Percentiles rank a stretch among this genome's conserved stretches.
These are phyloP conservation scores for Stramenopiles sp. DNA, from an alignment of 352 stramenopile genomes.

Conservation along the genomic window DNA sequence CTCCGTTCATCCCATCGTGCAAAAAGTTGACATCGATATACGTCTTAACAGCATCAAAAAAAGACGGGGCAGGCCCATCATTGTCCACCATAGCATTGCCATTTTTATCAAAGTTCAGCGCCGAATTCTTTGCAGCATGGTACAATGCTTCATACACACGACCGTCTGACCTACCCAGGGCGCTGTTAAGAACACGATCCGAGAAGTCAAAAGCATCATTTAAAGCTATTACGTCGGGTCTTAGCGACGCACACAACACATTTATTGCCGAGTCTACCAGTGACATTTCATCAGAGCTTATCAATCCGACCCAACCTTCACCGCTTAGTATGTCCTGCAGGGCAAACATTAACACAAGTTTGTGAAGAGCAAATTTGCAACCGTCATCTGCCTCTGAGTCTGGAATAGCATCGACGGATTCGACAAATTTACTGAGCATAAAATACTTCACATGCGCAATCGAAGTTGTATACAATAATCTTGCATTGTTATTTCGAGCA, in stretches of 20 bases:
- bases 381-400: not conserved
- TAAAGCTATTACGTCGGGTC: constrained; percentile 39
- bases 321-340: constrained; percentile 43
- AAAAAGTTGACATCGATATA: not conserved
- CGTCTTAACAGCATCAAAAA: not conserved
- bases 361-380: constrained; percentile 31
- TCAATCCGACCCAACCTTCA: constrained; percentile 30
- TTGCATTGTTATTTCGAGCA: not conserved
- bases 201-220: constrained; percentile 48
- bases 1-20: not conserved
- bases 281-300: constrained; percentile 34
- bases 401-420: constrained; percentile 1
- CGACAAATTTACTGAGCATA: constrained; percentile 6
- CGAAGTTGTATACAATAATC: constrained; percentile 4
- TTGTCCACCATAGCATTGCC: not conserved
- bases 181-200: constrained; percentile 44
- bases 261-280: constrained; percentile 33
- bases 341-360: constrained; percentile 48
- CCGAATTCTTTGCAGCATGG: constrained; percentile 1
- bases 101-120: not conserved
- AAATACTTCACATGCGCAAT: constrained; percentile 10
- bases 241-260: constrained; percentile 31
- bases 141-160: constrained; percentile 44
- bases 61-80: not conserved
- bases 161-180: constrained; percentile 37